phyloP scores from a whole-genome alignment of 108 stramenopile species.

The Epipyxis sp. region DNA sequence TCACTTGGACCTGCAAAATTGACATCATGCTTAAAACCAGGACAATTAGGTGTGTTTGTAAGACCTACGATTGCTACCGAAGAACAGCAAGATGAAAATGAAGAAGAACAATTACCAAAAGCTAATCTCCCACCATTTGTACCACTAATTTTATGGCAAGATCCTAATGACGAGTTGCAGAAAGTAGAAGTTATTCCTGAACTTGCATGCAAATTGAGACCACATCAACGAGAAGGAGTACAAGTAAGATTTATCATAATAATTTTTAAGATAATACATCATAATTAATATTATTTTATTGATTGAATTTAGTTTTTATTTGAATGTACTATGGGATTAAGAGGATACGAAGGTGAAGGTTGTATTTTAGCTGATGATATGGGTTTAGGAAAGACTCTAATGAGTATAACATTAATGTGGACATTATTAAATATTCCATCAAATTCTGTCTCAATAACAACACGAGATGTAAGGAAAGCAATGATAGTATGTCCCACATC shows the following conservation, averaged over 20 bases:
- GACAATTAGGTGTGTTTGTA: neutral
- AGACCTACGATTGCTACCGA: neutral
- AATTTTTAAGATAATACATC: slow-evolving; percentile 62
- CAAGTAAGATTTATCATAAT: too few relatives aligned
- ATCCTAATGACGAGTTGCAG: slow-evolving; percentile 22
- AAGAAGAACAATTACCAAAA: slow-evolving; percentile 4
- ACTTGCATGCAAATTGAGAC: slow-evolving; percentile 81
- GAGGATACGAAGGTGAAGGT: slow-evolving; percentile 57
- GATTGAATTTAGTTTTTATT: slow-evolving; percentile 2
- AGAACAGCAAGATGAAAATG: slow-evolving; percentile 10
- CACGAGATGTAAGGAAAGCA: slow-evolving; percentile 75
- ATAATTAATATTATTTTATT: neutral
- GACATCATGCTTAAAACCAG: neutral
- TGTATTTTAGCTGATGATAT: slow-evolving; percentile 89
- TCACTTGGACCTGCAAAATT: neutral
- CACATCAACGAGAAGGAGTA: slow-evolving; percentile 96
- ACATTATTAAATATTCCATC: slow-evolving; percentile 91
- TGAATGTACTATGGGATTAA: slow-evolving; percentile 33
- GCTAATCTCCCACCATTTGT: slow-evolving; percentile 40
- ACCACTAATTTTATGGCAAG: slow-evolving; percentile 49
- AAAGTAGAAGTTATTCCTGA: slow-evolving; percentile 77
- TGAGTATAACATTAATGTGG: slow-evolving; percentile 85
- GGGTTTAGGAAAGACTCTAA: slow-evolving; percentile 82
- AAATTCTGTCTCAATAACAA: too few relatives aligned
- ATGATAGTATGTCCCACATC: slow-evolving; percentile 90